A percentile compares a stretch with the other conserved stretches of the same genome.
These are phyloP conservation scores for Phytophthora lateralis DNA, from an alignment of 352 stramenopile species.

Conservation along the genomic window DNA sequence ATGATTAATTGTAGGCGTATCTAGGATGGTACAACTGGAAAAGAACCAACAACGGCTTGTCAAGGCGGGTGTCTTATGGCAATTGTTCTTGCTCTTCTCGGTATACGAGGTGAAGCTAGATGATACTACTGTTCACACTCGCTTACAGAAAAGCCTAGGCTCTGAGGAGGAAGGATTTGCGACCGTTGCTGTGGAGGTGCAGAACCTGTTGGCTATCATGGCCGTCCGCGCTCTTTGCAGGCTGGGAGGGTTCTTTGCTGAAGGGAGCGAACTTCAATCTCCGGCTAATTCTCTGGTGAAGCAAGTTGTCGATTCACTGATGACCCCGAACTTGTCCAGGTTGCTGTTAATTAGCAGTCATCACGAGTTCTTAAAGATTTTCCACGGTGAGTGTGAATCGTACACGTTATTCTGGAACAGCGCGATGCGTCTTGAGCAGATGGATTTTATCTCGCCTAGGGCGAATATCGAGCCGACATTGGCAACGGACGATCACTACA, in stretches of 20 bases:
- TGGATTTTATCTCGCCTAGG: slow-evolving; percentile 54
- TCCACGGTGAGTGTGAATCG: slow-evolving; percentile 76
- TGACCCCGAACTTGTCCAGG: slow-evolving; percentile 77
- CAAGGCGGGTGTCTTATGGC: slow-evolving; percentile 63
- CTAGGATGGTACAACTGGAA: slow-evolving; percentile 59
- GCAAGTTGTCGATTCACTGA: slow-evolving; percentile 52
- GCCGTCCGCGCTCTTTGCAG: slow-evolving; percentile 67
- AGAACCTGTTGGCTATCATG: slow-evolving; percentile 83
- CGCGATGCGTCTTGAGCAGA: slow-evolving; percentile 72
- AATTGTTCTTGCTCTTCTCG: slow-evolving; percentile 72
- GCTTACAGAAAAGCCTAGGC: slow-evolving; percentile 43
- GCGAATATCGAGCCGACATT: slow-evolving; percentile 42
- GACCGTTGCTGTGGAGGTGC: slow-evolving; percentile 49
- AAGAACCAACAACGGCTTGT: slow-evolving; percentile 65
- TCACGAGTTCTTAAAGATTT: slow-evolving; percentile 86
- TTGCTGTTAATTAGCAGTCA: slow-evolving; percentile 69
- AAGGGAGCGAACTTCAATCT: slow-evolving; percentile 53
- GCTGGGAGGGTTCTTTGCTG: slow-evolving; percentile 63
- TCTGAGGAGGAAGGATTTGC: slow-evolving; percentile 50
- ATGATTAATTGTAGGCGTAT: slow-evolving; percentile 44
- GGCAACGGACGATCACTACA: slow-evolving; percentile 47
- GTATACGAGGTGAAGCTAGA: slow-evolving; percentile 72
- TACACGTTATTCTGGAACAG: slow-evolving; percentile 86
- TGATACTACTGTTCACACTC: slow-evolving; percentile 45
- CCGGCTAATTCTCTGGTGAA: slow-evolving; percentile 52